Base-by-base conservation (phyloP, 306 rosid species). In the Vachellia pachyceras region DNA sequence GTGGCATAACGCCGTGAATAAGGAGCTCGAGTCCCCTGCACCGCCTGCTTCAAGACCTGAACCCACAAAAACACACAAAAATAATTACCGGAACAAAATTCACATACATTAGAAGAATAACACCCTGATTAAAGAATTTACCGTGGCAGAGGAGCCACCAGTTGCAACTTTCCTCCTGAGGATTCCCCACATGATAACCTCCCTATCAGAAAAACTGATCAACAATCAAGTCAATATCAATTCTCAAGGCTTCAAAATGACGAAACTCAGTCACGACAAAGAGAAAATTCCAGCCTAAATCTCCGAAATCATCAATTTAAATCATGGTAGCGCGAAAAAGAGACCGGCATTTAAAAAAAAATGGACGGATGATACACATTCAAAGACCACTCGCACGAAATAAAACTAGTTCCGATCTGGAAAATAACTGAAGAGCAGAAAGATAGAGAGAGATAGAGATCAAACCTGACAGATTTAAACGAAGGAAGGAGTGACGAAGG, bases 131-230 rank as follows among this genome's bases (percentile, higher is more conserved):
- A n/a, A 36, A 29, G 39, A 35, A 1, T n/a, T 67, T 75, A 74
- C 80, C 47, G 18, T 54, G 65, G 76, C 75, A 29, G 84, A 41
- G 63, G 79, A 52, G 39, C 47, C 46, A 12, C 47, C 42, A 47
- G 14, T 41, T 15, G 76, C 82, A 9, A 79, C 46, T 66, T 75
- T 81, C 73, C 84, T 65, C 80, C 84, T 67, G 73, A 81, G 23
- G 47, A 77, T 75, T 50, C 76, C 69, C 82, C 76, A 79, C 82
- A 79, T 79, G 50, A 39, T 55, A n/a, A 37, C 49, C 50, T 55
- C 45, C 35, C 67, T 20, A 40, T 39, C 73, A 69, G 36, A 69
- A 69, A 15, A 47, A 72, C 14, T 29, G 40, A 72, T 46, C 22
- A 46, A 33, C 29, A 72, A 47, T 17, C 11, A 72, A 47, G 20